Evolutionary conservation across 75 land plant species (phyloP), one percentile per base, ranked within the genome.

Genomic region (Larix kaempferi): DNA sequence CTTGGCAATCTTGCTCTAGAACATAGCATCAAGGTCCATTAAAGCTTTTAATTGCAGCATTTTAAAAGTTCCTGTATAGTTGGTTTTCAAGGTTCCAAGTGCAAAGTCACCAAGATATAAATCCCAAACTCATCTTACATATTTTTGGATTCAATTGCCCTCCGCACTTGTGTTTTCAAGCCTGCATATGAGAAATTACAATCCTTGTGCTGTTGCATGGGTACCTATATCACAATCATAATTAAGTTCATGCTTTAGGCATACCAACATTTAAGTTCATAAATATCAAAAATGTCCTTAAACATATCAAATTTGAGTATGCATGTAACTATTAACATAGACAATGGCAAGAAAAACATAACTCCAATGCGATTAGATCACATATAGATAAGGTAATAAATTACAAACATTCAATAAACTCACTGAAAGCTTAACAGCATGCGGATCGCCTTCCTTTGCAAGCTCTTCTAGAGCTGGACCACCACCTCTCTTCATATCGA

Each of bases 161-260:
- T 44, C 73, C 87, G 90, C 56, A 95, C 99, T 92, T 95, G 99
- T 66, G 93, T 98, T 90, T 98, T 98, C 76, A 98, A 80, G 56
- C 99, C 99, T 73, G 99, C 98, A 84, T 91, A 98, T 16, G 99
- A 98, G 79, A 98, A 92, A 74, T 94, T 96, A 86, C 95, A 96
- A 72, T 95, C 93, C 77, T 89, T 89, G 77, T 90, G 87, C 60
- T 88, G 91, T 69, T 86, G 84, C 98, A 95, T 95, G 44, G 98
- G 96, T 22, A 83, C 84, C 98, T 95, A 76, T 22, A 35, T 67
- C 72, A 69, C 10, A 69, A n/a, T 69, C 72, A 21, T 10, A 69
- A 54, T 58, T 27, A 6, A 17, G 21, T 26, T 58, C 39, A 13
- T 59, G 17, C 19, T 22, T 54, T 62, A 74, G 71, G 22, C 71